Evolutionary conservation across 2,329 filamentous ascomycete species (phyloP).

Genomic region (Zymoseptoria tritici): DNA sequence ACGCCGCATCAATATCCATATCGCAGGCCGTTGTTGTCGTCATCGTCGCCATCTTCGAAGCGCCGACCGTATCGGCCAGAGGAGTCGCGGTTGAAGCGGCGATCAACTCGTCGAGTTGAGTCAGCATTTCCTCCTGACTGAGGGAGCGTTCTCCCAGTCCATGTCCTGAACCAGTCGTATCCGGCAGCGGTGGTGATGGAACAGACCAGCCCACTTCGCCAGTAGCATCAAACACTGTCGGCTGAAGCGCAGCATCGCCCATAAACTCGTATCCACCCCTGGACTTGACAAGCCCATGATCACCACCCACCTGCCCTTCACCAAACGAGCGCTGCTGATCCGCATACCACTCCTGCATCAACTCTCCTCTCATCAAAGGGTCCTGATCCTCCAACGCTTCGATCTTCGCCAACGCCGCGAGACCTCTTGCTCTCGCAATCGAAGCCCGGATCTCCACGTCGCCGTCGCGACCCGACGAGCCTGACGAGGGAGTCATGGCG

Average conservation of each 20-base stretch:
- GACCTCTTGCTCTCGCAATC: slow-evolving; percentile 5
- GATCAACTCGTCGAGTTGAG: slow-evolving; percentile 19
- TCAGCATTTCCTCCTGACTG: slow-evolving; percentile 13
- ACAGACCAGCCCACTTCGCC: neutral
- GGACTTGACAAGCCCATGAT: no score
- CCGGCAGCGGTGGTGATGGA: neutral
- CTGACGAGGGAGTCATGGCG: neutral
- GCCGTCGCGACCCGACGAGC: neutral
- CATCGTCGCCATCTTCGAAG: no score
- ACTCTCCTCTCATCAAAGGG: neutral
- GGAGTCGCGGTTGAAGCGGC: slow-evolving; percentile 10
- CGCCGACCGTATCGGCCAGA: neutral
- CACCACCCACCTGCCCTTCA: no score
- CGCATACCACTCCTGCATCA: neutral
- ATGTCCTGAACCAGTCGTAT: slow-evolving; percentile 3
- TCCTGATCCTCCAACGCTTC: slow-evolving; percentile 9
- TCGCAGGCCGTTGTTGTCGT: neutral
- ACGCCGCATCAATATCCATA: slow-evolving; percentile 1
- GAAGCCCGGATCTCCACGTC: neutral
- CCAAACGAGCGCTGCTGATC: neutral
- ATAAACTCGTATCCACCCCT: slow-evolving; percentile 9
- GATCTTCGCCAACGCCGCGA: slow-evolving; percentile 5
- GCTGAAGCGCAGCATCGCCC: neutral
- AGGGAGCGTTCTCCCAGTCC: slow-evolving; percentile 7
- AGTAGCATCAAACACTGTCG: neutral